Percentiles rank a stretch among this genome's conserved stretches.
Evolutionary conservation across 352 stramenopile species (phyloP).

Genomic region (Globisporangium solare): DNA sequence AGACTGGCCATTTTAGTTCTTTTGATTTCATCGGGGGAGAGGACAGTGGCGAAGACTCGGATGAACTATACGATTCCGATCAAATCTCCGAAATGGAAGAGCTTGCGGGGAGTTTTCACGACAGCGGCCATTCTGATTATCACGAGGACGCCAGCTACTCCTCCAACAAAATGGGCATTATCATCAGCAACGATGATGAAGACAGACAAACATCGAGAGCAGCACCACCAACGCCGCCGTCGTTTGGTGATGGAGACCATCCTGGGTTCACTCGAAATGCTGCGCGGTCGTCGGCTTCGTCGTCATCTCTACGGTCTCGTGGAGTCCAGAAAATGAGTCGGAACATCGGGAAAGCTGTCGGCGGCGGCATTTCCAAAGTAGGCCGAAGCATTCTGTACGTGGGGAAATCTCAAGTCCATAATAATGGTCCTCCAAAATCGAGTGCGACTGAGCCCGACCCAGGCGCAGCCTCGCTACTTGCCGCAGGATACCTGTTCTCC

Average conservation of each 20-base stretch:
- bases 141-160: constrained; percentile 27
- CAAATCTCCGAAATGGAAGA: constrained; percentile 73
- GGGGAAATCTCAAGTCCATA: constrained; percentile 41
- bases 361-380: constrained; percentile 75
- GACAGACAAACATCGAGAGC: constrained; percentile 4
- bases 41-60: constrained; percentile 77
- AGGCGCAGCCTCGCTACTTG: constrained; percentile 28
- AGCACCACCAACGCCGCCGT: constrained; percentile 15
- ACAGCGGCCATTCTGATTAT: constrained; percentile 23
- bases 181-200: constrained; percentile 9
- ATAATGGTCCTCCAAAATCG: constrained; percentile 9
- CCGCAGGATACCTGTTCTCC: constrained; percentile 57
- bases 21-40: constrained; percentile 83
- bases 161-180: constrained; percentile 13
- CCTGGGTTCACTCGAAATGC: constrained; percentile 11
- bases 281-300: constrained; percentile 6
- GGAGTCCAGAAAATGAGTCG: constrained; percentile 72
- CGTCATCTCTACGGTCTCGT: constrained; percentile 25
- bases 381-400: constrained; percentile 73
- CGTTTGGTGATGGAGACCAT: constrained; percentile 8
- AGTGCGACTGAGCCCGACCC: constrained; percentile 23
- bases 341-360: constrained; percentile 75
- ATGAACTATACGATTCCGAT: constrained; percentile 69
- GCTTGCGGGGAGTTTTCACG: constrained; percentile 48
- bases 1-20: constrained; percentile 36